These are phyloP conservation scores for Melastoma malabathricum DNA, from an alignment of 345 rosid genomes.

Conservation along the genomic window DNA sequence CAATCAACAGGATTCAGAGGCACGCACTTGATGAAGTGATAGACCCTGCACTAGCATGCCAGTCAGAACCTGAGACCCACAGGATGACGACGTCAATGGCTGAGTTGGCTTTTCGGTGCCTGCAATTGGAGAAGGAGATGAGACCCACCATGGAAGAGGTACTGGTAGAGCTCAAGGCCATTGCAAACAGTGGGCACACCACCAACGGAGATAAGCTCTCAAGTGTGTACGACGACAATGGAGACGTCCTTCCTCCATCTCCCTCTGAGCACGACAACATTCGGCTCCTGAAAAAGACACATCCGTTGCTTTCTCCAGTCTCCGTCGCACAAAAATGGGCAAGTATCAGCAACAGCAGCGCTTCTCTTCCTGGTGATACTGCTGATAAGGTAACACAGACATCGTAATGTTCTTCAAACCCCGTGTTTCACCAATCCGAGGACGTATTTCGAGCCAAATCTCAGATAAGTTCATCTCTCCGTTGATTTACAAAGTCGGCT, in stretches of 20 bases:
- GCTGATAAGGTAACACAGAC: too few relatives aligned
- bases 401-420: too few relatives aligned
- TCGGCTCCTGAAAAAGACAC: background rate
- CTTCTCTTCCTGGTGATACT: background rate
- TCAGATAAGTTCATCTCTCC: too few relatives aligned
- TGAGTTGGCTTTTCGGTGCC: slow-evolving; percentile 10
- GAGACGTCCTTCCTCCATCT: background rate
- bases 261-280: background rate
- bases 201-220: too few relatives aligned
- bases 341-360: background rate
- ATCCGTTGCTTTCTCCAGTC: background rate
- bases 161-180: slow-evolving; percentile 3
- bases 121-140: slow-evolving; percentile 11
- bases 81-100: slow-evolving; percentile 3
- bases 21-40: slow-evolving; percentile 1
- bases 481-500: too few relatives aligned
- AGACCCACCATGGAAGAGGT: slow-evolving; percentile 9
- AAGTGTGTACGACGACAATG: too few relatives aligned
- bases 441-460: too few relatives aligned
- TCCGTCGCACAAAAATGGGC: slow-evolving; percentile 2
- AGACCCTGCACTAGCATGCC: slow-evolving; percentile 7
- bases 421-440: too few relatives aligned
- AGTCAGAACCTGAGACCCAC: background rate
- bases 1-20: slow-evolving; percentile 8
- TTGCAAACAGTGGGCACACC: background rate